Evolutionary conservation across 306 rosid genomes (phyloP).

Genomic region (Vigna nakashimae): DNA sequence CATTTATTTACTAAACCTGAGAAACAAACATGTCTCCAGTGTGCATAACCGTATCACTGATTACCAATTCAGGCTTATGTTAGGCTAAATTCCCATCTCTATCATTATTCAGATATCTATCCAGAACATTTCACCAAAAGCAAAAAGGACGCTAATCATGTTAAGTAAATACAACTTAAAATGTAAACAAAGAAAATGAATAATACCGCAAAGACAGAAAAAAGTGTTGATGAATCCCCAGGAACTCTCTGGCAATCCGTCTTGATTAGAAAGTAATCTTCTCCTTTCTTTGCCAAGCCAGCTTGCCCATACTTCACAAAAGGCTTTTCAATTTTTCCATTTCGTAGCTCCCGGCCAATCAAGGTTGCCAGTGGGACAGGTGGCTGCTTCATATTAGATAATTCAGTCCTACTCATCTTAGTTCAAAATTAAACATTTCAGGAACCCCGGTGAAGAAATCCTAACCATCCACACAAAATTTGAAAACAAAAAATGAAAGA

Average conservation of each 20-base stretch:
- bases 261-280: conserved; percentile 85
- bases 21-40: conserved; percentile 27
- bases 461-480: conserved; percentile 32
- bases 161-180: background rate
- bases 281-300: conserved; percentile 95
- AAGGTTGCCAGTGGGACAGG: conserved; percentile 85
- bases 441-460: conserved; percentile 18
- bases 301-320: conserved; percentile 88
- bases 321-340: conserved; percentile 73
- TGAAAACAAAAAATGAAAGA: background rate
- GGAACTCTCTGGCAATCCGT: conserved; percentile 73
- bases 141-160: conserved; percentile 20
- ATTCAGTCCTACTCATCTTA: conserved; percentile 76
- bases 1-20: conserved; percentile 30
- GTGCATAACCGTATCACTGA: conserved; percentile 32
- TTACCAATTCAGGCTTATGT: conserved; percentile 12
- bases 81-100: conserved; percentile 5
- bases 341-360: conserved; percentile 83
- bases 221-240: conserved; percentile 71
- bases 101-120: background rate
- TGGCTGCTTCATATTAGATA: conserved; percentile 65
- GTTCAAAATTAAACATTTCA: conserved; percentile 46
- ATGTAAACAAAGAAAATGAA: conserved; percentile 35
- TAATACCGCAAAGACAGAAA: conserved; percentile 86
- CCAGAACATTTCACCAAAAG: background rate